Percentiles rank a stretch among this genome's conserved stretches.
Evolutionary conservation across 805 yeast species (phyloP).

Genomic region (Yarrowia sp.): DNA sequence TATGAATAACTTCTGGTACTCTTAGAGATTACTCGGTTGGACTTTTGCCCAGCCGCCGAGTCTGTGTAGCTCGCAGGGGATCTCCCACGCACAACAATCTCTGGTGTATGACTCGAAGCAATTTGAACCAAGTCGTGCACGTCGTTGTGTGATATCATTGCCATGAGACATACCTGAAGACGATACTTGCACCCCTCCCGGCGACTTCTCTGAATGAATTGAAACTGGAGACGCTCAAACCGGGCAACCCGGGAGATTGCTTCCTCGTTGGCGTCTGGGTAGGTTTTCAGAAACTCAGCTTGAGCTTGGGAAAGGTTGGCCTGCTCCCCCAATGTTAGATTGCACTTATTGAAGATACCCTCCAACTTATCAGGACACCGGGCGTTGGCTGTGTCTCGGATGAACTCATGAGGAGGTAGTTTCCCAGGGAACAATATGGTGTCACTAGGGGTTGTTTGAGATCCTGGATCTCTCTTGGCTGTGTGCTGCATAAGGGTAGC

Average conservation of each 20-base stretch:
- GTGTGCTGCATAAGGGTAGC: conserved; percentile 19
- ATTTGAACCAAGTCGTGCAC: background rate
- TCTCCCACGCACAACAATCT: conserved; percentile 5
- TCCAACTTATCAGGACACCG: conserved; percentile 9
- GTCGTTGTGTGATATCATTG: background rate
- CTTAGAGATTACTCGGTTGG: background rate
- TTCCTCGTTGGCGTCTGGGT: background rate
- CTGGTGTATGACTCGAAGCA: background rate
- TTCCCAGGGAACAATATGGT: background rate
- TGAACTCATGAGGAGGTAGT: conserved; percentile 4
- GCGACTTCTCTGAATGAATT: conserved; percentile 14
- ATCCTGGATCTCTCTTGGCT: conserved; percentile 17
- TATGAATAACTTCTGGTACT: background rate
- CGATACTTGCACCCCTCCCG: conserved; percentile 20
- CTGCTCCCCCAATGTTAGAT: background rate
- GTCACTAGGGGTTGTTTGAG: conserved; percentile 2
- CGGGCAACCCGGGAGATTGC: conserved; percentile 5
- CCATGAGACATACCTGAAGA: conserved; percentile 14
- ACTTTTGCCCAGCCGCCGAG: background rate
- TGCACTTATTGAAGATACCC: background rate
- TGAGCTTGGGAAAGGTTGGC: background rate
- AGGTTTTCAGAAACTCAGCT: conserved; percentile 1
- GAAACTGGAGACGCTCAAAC: conserved; percentile 23
- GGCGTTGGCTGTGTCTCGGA: conserved; percentile 12
- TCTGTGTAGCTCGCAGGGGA: conserved; percentile 19